Evolutionary conservation across 371 early-diverging fungal species (phyloP), one percentile per base, ranked within the genome.

Genomic region (Mucor sp.): DNA sequence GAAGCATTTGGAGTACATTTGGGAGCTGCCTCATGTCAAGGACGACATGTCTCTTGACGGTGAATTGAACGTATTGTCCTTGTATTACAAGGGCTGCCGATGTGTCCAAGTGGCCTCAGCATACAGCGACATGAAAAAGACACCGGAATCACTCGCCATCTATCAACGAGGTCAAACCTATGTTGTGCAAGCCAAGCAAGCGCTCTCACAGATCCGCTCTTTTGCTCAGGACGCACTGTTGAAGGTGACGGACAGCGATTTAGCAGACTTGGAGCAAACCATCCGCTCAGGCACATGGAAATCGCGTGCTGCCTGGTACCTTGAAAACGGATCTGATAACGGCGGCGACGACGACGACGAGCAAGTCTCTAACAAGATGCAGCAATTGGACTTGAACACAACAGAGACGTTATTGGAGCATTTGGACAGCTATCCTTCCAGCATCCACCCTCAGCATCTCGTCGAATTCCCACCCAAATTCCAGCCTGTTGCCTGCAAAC

Each of bases 401-500:
- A 37, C 50, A 3, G 63, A 30, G 12, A 72, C 80, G 21, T 63
- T 90, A 58, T 71, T 84, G 41, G 70, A 87, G 44, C 75, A 83
- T 19, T 66, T 88, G 39, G 80, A 86, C 63, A 71, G 65, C 21
- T 87, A 90, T 65, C 87, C 88, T 11, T 59, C 63, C 4, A 61
- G 74, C 17, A 76, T 78, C 23, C 69, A 71, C 17, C 80, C 81
- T 21, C 21, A 50, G 9, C 75, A 83, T 50, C 69, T 93, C 41
- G 80, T 91, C 19, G 84, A 85, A 28, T 87, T 93, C 63, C 93
- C 93, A 17, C 93, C 93, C 4, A 58, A 68, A 41, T 81, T 93
- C 61, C 76, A 86, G 63, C 87, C 93, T 12, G 88, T 91, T 43
- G 85, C 91, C 3, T 84, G 83, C 62, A 94, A 94, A 65, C 95